Evolutionary conservation across 2,329 filamentous ascomycete species (phyloP).

Genomic region (Cladosporium sp.): DNA sequence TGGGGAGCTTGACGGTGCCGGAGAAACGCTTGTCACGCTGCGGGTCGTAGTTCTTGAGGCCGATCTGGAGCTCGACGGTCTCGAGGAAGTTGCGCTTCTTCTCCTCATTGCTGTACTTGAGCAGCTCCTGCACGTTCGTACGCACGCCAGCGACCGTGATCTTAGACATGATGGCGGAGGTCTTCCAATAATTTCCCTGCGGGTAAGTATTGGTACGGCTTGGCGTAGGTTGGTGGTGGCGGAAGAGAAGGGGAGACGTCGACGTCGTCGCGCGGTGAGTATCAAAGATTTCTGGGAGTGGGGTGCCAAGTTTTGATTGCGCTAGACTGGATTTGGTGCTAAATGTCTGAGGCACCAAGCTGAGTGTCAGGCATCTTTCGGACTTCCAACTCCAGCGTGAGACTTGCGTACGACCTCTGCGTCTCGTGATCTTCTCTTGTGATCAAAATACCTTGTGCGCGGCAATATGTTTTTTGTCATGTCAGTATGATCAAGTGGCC

Average conservation of each 20-base stretch:
- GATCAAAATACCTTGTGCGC: too few relatives aligned
- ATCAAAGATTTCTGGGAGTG: background rate
- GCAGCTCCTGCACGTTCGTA: constrained; percentile 86
- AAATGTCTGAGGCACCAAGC: background rate
- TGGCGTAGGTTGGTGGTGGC: constrained; percentile 27
- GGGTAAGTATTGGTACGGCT: constrained; percentile 33
- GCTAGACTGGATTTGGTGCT: constrained; percentile 1
- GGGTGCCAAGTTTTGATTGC: background rate
- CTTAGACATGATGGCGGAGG: constrained; percentile 65
- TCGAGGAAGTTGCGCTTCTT: constrained; percentile 42
- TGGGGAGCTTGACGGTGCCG: constrained; percentile 93
- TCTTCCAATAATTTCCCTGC: constrained; percentile 43
- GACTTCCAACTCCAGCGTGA: background rate
- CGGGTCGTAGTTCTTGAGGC: constrained; percentile 96
- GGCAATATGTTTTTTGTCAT: too few relatives aligned
- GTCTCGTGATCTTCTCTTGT: too few relatives aligned
- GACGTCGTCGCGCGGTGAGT: constrained; percentile 7
- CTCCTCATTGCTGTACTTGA: constrained; percentile 69
- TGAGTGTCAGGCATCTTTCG: background rate
- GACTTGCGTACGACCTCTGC: background rate
- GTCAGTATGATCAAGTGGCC: too few relatives aligned
- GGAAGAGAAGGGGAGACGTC: constrained; percentile 7
- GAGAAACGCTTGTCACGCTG: constrained; percentile 99
- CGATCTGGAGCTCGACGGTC: constrained; percentile 73
- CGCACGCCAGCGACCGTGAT: constrained; percentile 91